phyloP scores from a whole-genome alignment of 2,329 filamentous ascomycete genomes.

The Aureobasidium vineae region DNA sequence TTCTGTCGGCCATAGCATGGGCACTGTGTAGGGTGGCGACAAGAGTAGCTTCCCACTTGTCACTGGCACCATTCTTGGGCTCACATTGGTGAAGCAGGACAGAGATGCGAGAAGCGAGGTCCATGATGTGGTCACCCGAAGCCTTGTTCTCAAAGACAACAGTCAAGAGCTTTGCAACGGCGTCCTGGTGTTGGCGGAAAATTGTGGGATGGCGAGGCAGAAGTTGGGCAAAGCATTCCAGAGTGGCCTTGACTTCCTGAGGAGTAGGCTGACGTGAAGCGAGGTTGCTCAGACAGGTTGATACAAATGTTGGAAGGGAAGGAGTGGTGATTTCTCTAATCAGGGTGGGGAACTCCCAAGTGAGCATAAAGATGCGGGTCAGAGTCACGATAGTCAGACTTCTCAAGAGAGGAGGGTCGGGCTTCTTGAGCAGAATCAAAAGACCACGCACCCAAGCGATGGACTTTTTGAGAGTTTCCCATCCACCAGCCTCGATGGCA shows the following conservation, averaged over 20 bases:
- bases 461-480: conserved; percentile 72
- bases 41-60: conserved; percentile 74
- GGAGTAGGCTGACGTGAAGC: conserved; percentile 39
- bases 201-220: conserved; percentile 80
- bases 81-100: conserved; percentile 76
- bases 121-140: conserved; percentile 8
- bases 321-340: conserved; percentile 86
- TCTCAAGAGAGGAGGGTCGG: conserved; percentile 71
- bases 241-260: conserved; percentile 59
- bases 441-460: conserved; percentile 76
- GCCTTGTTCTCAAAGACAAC: conserved; percentile 49
- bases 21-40: conserved; percentile 60
- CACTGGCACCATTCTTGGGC: conserved; percentile 71
- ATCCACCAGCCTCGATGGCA: conserved; percentile 76
- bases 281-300: conserved; percentile 66
- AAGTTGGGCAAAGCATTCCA: conserved; percentile 68
- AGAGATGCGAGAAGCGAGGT: conserved; percentile 25
- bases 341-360: conserved; percentile 78
- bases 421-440: conserved; percentile 73
- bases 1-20: conserved; percentile 70
- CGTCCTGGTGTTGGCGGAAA: conserved; percentile 70
- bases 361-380: conserved; percentile 78
- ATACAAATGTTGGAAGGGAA: conserved; percentile 70
- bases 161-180: conserved; percentile 62
- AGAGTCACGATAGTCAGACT: conserved; percentile 73